Evolutionary conservation across 345 rosid species (phyloP), one percentile per base, ranked within the genome.

Genomic region (Acer negundo): DNA sequence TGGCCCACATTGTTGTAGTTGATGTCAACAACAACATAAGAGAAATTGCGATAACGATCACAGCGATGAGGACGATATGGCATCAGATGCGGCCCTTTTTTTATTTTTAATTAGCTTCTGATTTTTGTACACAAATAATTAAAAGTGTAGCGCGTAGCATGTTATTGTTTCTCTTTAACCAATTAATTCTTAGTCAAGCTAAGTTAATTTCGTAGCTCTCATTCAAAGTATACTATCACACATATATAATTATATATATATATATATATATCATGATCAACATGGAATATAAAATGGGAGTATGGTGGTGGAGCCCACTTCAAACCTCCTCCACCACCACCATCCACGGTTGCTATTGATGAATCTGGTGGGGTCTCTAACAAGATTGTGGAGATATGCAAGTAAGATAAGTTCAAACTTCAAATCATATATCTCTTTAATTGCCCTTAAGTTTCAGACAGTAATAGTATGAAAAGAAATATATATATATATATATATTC

Each of bases 41-140:
- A 15, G 42, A 49, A 42, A 63, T 7, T 15, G 62, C 10, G 23
- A 46, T 44, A 3, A 28, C 13, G 66, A 38, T 4, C 24, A 11
- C 63, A 23, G 42, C 17, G 23, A 17, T 4, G 69, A 72, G n/a
- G 64, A 35, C 11, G 70, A 42, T 28, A 16, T 71, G 62, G 72
- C 76, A 73, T 62, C 77, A 31, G 73, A 73, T 69, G 75, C 80
- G 74, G 8, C 59, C 51, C 17, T 0, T 1, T 15, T 56, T 62
- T 24, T 49, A 7, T 62, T 16, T 3, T 59, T 8, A 35, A 4
- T 35, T 35, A 4, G 38, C 38, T 4, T 35, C 38, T 35, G 38
- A 35, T 59, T 20, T 44, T 46, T 69, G 69, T 77, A 44, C 9
- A 28, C 11, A 28, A 76, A 42, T 76, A 68, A 67, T 73, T 16